These are phyloP conservation scores for Phytopythium kandeliae DNA, from an alignment of 352 stramenopile genomes.

Conservation along the genomic window DNA sequence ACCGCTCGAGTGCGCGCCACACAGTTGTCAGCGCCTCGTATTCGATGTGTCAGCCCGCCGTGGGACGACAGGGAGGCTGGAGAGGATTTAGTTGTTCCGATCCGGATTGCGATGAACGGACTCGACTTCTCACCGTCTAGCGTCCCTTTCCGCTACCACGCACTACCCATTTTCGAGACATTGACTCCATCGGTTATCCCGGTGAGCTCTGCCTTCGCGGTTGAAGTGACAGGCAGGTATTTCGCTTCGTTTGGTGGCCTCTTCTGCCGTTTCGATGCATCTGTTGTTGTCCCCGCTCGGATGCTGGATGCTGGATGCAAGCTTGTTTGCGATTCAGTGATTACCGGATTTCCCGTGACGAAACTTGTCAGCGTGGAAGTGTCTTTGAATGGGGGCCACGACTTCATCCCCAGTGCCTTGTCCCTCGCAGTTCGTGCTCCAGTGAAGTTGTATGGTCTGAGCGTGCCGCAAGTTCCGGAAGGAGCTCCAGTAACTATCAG, in stretches of 20 bases:
- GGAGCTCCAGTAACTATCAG: conserved; percentile 10
- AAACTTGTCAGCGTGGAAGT: conserved; percentile 16
- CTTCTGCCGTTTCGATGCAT: conserved; percentile 15
- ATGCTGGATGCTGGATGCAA: conserved; percentile 13
- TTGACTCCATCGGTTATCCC: conserved; percentile 13
- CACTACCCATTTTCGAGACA: conserved; percentile 11
- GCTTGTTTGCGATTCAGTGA: conserved; percentile 9
- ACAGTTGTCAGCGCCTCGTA: conserved; percentile 12
- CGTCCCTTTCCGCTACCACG: conserved; percentile 23
- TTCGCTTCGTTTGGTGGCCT: conserved; percentile 21
- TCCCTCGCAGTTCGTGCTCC: conserved; percentile 15
- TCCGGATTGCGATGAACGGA: conserved; percentile 19
- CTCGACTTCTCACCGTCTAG: conserved; percentile 24
- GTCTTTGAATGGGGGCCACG: conserved; percentile 30
- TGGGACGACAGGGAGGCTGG: conserved; percentile 13
- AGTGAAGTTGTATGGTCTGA: conserved; percentile 13
- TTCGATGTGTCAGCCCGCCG: conserved; percentile 30
- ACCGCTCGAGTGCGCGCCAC: conserved; percentile 6
- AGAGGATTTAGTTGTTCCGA: conserved; percentile 9
- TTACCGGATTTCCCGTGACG: background rate
- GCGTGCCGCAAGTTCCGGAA: conserved; percentile 13
- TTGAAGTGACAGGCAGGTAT: conserved; percentile 16
- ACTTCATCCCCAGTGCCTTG: conserved; percentile 17
- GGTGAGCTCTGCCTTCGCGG: conserved; percentile 9
- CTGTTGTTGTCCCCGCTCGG: conserved; percentile 10